Base-by-base conservation (phyloP, 495 filamentous ascomycete species). In the Penicillium crystallinum region DNA sequence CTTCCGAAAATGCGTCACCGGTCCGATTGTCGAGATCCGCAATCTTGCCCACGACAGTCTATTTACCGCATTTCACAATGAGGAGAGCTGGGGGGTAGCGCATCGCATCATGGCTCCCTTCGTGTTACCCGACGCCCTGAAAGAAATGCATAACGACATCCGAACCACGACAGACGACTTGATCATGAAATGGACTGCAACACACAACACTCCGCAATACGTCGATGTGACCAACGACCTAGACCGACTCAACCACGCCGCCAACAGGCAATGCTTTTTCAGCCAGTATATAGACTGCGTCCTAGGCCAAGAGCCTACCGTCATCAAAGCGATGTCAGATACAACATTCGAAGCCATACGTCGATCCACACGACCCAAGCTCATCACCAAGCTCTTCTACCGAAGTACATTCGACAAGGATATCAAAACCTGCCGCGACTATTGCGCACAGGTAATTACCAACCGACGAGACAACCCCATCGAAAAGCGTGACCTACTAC, bases 31-130 rank as follows among this genome's bases (percentile, higher is more conserved):
- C 10, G 76, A 88, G 63, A 76, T 90, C 46, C 69, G 86, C 52
- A 73, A 79, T 53, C 81, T 80, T 17, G 80, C 84, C 0, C 74
- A 82, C 46, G 81, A 87, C 69, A 85, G 85, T 38, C 75, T 91
- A 15, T 92, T 91, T 67, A 89, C 85, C 0, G 87, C 88, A 0
- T 73, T 74, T 27, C 56, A 75, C 18, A 72, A 75, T 6, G 86
- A 90, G 60, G 65, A 77, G 23, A 81, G 75, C 52, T 92, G 88
- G 88, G 81, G 77, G 3, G 72, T 88, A 29, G 88, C 87, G 23
- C 89, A 92, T 64, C 73, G 89, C 23, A 86, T 91, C 53, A 71
- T 78, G 70, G 66, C 62, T 3, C 73, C 76, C 0, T 58, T 69
- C 12, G 57, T 77, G 12, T 67, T 67, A 5, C 61, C 67, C 15